Base-by-base conservation (phyloP, 805 yeast species). In the Tetrapisispora fleetii region DNA sequence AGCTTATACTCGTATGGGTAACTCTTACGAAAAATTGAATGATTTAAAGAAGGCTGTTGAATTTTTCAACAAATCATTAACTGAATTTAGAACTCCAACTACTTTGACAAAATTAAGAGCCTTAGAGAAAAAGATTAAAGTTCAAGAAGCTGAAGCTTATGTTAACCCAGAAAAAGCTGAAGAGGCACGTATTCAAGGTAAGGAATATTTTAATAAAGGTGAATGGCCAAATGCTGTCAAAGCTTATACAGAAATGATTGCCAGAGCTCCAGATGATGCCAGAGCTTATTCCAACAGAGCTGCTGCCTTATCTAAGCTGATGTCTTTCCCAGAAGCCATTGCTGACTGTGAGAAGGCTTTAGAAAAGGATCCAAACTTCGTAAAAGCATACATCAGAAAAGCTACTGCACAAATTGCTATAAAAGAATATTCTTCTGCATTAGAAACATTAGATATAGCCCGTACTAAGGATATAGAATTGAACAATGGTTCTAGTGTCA, bases 221-320 rank as follows among this genome's bases (percentile, higher is more conserved):
- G 96, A 91, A 68, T 91, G 96, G 96, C 98, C 99, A 54, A 81
- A 75, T 55, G 97, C 98, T 21, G 96, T 93, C 40, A 85, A 85
- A 67, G 85, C 95, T 4, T 93, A 93, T 70, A 76, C 95, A 45
- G 99, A 93, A 71, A 93, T 93, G 90, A 75, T 91, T 59, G 87
- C 89, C 71, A 85, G 99, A 67, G 89, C 90, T n/a, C 99, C 99
- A 49, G 80, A 80, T 49, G 98, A 93, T 68, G 95, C 95, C 22
- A 81, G 96, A 68, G 98, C 97, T 50, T 93, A 89, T 69, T 89
- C 95, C 35, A 93, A 93, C 74, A 85, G 99, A 71, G 99, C 99
- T 47, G 99, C 99, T 37, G 96, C 96, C 1, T 78, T 85, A 64
- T 83, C 95, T 43, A 93, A 93, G 70, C 78, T 93, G 57, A 80